Evolutionary conservation across 2,329 filamentous ascomycete species (phyloP).

Genomic region (Ophiostoma ulmi): DNA sequence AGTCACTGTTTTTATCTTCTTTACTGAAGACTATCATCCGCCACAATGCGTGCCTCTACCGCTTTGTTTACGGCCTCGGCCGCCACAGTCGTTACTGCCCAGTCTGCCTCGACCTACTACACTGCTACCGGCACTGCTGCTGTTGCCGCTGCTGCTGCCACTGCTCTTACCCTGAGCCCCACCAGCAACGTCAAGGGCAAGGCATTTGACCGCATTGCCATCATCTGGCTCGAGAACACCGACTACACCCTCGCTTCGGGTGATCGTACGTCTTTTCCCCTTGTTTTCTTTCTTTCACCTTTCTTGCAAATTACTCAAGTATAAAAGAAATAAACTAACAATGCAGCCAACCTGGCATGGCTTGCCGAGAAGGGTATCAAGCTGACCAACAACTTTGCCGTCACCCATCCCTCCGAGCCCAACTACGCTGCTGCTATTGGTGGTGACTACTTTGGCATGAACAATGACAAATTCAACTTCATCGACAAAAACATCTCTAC

Average conservation of each 20-base stretch:
- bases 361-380: constrained; percentile 59
- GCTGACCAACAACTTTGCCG: constrained; percentile 53
- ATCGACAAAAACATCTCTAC: constrained; percentile 58
- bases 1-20: constrained; percentile 6
- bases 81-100: constrained; percentile 25
- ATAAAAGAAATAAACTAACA: background rate
- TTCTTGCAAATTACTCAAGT: background rate
- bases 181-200: constrained; percentile 63
- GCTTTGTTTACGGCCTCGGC: constrained; percentile 25
- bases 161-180: constrained; percentile 55
- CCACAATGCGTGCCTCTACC: constrained; percentile 22
- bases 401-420: constrained; percentile 69
- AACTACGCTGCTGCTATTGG: constrained; percentile 67
- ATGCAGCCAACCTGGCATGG: constrained; percentile 47
- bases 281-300: too few relatives aligned
- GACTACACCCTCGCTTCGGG: constrained; percentile 59
- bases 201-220: constrained; percentile 65
- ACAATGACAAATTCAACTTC: constrained; percentile 60
- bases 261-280: constrained; percentile 47
- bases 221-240: constrained; percentile 75
- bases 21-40: background rate
- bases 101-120: constrained; percentile 32
- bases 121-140: constrained; percentile 49
- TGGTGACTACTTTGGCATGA: constrained; percentile 69
- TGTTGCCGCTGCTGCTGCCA: constrained; percentile 54